These are phyloP conservation scores for Lepidium sativum DNA, from an alignment of 345 rosid species.

Conservation along the genomic window DNA sequence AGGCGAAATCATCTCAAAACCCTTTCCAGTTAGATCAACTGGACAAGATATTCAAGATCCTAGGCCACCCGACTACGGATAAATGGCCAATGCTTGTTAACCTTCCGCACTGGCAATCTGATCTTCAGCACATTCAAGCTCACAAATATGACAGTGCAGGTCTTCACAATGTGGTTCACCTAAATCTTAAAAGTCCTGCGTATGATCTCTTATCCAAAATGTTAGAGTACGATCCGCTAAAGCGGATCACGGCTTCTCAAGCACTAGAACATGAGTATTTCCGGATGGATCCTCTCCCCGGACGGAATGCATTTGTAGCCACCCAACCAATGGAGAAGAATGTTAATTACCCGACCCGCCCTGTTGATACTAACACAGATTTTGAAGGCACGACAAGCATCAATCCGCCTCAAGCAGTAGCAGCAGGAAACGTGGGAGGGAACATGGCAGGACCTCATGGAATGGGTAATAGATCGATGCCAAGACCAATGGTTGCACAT, in stretches of 20 bases:
- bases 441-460: constrained; percentile 60
- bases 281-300: constrained; percentile 71
- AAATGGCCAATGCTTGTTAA: constrained; percentile 85
- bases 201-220: constrained; percentile 84
- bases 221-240: constrained; percentile 91
- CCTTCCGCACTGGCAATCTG: constrained; percentile 88
- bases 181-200: constrained; percentile 49
- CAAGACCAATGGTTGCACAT: constrained; percentile 57
- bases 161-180: constrained; percentile 67
- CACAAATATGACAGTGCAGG: constrained; percentile 66
- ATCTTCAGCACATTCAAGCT: constrained; percentile 70
- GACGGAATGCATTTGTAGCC: constrained; percentile 83
- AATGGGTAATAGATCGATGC: constrained; percentile 51
- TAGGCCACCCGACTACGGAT: constrained; percentile 90
- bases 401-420: constrained; percentile 69
- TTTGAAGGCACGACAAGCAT: constrained; percentile 91
- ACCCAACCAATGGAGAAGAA: constrained; percentile 73
- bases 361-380: constrained; percentile 80
- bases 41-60: constrained; percentile 95
- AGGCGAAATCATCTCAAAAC: constrained; percentile 71
- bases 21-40: constrained; percentile 97
- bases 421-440: constrained; percentile 55
- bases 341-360: constrained; percentile 79
- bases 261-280: constrained; percentile 94
- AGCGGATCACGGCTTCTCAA: constrained; percentile 93